phyloP scores from a whole-genome alignment of 2,329 filamentous ascomycete genomes.

The Magnaporthiopsis incrustans region DNA sequence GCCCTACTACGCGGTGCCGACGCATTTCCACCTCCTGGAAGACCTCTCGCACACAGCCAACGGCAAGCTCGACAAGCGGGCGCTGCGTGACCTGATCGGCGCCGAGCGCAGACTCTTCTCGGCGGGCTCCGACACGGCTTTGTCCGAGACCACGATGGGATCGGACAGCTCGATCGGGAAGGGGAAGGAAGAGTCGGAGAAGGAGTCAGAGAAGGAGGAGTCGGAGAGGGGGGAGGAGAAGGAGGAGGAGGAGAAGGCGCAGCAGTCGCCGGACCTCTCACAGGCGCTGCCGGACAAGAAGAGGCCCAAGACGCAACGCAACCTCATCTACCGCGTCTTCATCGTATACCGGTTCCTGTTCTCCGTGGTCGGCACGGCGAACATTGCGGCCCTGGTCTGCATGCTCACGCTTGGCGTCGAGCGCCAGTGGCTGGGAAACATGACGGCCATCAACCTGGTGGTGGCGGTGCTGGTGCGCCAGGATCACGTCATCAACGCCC shows the following conservation, averaged over 20 bases:
- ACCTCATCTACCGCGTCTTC: constrained; percentile 34
- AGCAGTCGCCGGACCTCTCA: constrained; percentile 8
- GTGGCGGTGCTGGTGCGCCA: constrained; percentile 44
- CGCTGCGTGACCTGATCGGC: constrained; percentile 27
- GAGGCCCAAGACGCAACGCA: constrained; percentile 19
- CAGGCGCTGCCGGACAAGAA: constrained; percentile 6
- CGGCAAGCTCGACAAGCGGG: constrained; percentile 47
- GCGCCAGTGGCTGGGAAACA: constrained; percentile 29
- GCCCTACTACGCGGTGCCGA: constrained; percentile 48
- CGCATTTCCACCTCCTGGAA: constrained; percentile 32
- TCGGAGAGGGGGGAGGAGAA: not conserved
- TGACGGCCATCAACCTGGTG: constrained; percentile 31
- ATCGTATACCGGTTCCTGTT: constrained; percentile 49
- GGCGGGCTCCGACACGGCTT: not conserved
- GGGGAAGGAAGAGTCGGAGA: not conserved
- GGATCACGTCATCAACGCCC: constrained; percentile 41
- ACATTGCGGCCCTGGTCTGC: constrained; percentile 37
- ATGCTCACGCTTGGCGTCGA: constrained; percentile 19
- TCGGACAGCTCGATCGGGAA: constrained; percentile 1
- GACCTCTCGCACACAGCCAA: constrained; percentile 43
- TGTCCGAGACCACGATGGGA: not conserved
- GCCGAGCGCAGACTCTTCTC: constrained; percentile 8
- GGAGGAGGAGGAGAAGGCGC: not conserved
- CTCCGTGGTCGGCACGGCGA: constrained; percentile 40
- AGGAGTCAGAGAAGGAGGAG: not conserved